Conservation (phyloP, 768 basidiomycete species). For the Lactifluus volemus region DNA sequence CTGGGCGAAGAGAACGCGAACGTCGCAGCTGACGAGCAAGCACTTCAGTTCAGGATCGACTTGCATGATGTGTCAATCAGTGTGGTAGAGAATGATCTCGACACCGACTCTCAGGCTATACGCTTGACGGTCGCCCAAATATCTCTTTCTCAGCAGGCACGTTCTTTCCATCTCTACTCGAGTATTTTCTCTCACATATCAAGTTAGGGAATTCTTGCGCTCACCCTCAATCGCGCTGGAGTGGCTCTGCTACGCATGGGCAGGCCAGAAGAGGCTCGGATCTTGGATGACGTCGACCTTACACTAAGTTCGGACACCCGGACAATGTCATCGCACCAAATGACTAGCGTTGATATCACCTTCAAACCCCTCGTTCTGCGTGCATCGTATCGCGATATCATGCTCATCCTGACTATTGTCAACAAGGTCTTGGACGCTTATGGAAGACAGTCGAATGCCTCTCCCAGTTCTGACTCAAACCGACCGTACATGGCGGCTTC, state of each 20-base stretch:
- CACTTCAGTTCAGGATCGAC: constrained; percentile 68
- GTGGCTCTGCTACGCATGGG: constrained; percentile 95
- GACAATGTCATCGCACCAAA: constrained; percentile 54
- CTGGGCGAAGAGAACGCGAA: constrained; percentile 7
- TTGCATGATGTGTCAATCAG: constrained; percentile 84
- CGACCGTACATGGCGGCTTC: constrained; percentile 13
- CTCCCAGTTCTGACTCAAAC: constrained; percentile 17
- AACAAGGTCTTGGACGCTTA: constrained; percentile 85
- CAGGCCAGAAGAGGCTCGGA: constrained; percentile 73
- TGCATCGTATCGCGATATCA: constrained; percentile 92
- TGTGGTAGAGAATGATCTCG: constrained; percentile 77
- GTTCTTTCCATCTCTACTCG: constrained; percentile 13
- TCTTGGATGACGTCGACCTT: constrained; percentile 88
- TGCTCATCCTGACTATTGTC: constrained; percentile 76
- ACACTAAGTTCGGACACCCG: constrained; percentile 83
- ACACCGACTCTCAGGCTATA: constrained; percentile 77
- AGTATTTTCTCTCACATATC: background rate
- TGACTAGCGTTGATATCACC: constrained; percentile 76
- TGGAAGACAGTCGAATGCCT: constrained; percentile 29
- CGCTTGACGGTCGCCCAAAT: constrained; percentile 76
- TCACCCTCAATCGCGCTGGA: constrained; percentile 74
- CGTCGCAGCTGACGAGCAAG: constrained; percentile 10
- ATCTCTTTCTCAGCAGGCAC: constrained; percentile 84
- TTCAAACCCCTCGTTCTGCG: constrained; percentile 82
- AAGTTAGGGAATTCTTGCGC: constrained; percentile 63